Evolutionary conservation across 2,329 filamentous ascomycete genomes (phyloP), one percentile per base, ranked within the genome.

Genomic region (Geosmithia morbida): DNA sequence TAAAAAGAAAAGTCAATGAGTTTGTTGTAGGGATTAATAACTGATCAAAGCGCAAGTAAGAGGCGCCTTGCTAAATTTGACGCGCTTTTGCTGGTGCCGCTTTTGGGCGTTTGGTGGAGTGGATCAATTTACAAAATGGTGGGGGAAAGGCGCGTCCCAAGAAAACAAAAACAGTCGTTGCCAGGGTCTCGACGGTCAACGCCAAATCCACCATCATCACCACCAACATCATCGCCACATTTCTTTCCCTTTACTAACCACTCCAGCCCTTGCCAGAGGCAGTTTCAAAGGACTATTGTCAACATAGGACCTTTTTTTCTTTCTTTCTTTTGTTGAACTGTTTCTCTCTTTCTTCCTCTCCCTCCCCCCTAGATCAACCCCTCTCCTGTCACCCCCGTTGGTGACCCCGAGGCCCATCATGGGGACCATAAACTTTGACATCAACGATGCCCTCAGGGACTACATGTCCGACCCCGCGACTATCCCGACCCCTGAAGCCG

Each of bases 391-490:
- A 13, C 48, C 48, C 45, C 50, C 49, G 44, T 37, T 45, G 53
- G 55, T 51, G 51, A 48, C 51, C 46, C 45, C 48, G 47, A 55
- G 58, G 59, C 55, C 63, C 57, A 64, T 53, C 62, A 83, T 83
- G 81, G 83, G 72, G 59, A 85, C 85, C 70, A 77, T 88, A 62
- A 77, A 83, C 59, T 98, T 98, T 69, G 87, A 97, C 65, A 87
- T 98, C 66, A 95, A 96, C 64, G 85, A 95, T 70, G 87, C 88
- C 54, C 83, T 97, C 65, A 96, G 95, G 73, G 79, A 87, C 63
- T 98, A 96, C 68, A 86, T 96, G 77, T 94, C 87, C 67, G 90
- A 97, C 63, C 90, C 92, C 8, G 72, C 81, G 43, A 77, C 79
- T 40, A 85, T 97, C 48, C 72, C 84, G 7, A 96, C 89, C 2